Conservation (phyloP, 768 basidiomycete genomes). For the Udeniomyces megalosporus region DNA sequence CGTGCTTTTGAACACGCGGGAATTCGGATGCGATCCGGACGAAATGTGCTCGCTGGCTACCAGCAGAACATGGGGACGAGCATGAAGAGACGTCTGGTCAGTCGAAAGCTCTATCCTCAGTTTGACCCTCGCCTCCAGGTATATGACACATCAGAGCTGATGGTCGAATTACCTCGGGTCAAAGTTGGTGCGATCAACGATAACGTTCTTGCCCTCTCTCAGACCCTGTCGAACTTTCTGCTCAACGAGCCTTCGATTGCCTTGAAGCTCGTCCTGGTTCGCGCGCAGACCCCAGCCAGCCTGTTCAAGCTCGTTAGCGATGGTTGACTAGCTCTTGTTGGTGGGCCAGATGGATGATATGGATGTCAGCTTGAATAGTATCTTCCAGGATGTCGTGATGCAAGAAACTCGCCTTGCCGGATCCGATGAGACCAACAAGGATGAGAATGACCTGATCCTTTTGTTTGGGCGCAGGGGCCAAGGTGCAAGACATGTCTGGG, state of each 20-base stretch:
- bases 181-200: slow-evolving; percentile 15
- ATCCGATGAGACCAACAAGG: too few species aligned
- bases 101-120: too few species aligned
- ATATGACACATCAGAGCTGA: neutral
- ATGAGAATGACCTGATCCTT: too few species aligned
- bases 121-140: too few species aligned
- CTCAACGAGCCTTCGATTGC: slow-evolving; percentile 11
- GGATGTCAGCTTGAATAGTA: too few species aligned
- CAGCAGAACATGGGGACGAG: neutral
- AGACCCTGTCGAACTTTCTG: slow-evolving; percentile 6
- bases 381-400: too few species aligned
- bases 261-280: slow-evolving; percentile 14
- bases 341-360: neutral
- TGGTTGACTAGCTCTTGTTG: neutral
- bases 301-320: slow-evolving; percentile 3
- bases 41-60: slow-evolving; percentile 9
- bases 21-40: neutral
- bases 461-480: too few species aligned
- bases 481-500: too few species aligned
- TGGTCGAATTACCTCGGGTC: neutral
- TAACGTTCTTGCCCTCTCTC: neutral
- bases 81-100: neutral
- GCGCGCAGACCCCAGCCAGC: slow-evolving; percentile 4
- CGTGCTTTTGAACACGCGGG: neutral
- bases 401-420: too few species aligned